Percentiles rank a stretch among this genome's conserved stretches.
Evolutionary conservation across 164 flowering plant species (phyloP).

Genomic region (Dillenia turbinata): DNA sequence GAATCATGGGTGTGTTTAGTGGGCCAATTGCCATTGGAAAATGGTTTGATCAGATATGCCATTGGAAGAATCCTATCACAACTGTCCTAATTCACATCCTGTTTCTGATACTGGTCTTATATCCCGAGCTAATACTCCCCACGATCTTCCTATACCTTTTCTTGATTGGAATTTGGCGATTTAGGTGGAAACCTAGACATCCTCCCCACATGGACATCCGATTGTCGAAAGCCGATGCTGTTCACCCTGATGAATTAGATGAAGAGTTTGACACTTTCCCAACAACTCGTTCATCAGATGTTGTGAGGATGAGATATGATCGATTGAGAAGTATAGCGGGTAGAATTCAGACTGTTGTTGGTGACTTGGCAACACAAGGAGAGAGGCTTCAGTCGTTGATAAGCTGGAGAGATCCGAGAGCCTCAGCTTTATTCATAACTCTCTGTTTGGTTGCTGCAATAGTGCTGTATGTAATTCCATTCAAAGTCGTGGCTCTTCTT

Average conservation of each 20-base stretch:
- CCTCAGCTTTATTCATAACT: conserved; percentile 10
- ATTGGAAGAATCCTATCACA: conserved; percentile 14
- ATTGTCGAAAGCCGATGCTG: conserved; percentile 8
- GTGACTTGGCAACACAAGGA: too few species aligned
- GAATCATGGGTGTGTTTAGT: conserved; percentile 10
- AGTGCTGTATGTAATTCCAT: conserved; percentile 11
- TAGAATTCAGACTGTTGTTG: too few species aligned
- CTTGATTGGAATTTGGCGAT: conserved; percentile 14
- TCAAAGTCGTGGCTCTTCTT: conserved; percentile 2
- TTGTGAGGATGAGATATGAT: too few species aligned
- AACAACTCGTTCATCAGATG: too few species aligned
- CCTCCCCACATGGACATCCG: conserved; percentile 16
- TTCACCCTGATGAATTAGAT: conserved; percentile 3
- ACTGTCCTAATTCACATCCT: conserved; percentile 11
- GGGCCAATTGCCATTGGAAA: conserved; percentile 6
- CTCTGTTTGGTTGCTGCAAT: conserved; percentile 14
- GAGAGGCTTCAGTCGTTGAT: background rate
- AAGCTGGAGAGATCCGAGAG: conserved; percentile 20
- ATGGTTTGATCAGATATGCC: conserved; percentile 15
- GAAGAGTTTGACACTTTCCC: too few species aligned
- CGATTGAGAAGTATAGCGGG: too few species aligned
- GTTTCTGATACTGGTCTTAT: conserved; percentile 5
- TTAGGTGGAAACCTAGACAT: conserved; percentile 13
- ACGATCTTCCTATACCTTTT: conserved; percentile 14
- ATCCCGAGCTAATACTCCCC: conserved; percentile 13